Conservation (phyloP, 495 filamentous ascomycete species). For the Daldinia concentrica region DNA sequence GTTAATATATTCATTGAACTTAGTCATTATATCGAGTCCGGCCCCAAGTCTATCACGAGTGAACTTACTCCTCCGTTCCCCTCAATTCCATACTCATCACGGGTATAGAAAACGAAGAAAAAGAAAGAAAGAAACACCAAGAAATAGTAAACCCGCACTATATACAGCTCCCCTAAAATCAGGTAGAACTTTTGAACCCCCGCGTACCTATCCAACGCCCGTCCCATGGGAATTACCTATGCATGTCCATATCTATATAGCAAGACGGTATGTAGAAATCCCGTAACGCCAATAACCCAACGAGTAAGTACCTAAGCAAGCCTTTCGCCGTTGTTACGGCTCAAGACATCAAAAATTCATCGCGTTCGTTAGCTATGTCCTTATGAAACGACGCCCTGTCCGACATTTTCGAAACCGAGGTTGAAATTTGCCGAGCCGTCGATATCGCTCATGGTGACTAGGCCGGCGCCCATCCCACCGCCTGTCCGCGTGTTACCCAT, state of each 20-base stretch:
- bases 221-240: conserved; percentile 4
- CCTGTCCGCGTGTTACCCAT: conserved; percentile 19
- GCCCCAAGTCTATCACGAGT: conserved; percentile 24
- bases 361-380: conserved; percentile 22
- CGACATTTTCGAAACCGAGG: conserved; percentile 24
- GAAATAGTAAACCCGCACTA: not conserved
- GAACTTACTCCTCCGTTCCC: conserved; percentile 2
- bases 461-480: conserved; percentile 9
- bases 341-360: conserved; percentile 2
- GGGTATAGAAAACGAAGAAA: conserved; percentile 35
- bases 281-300: conserved; percentile 16
- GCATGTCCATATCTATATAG: conserved; percentile 19
- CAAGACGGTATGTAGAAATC: conserved; percentile 5
- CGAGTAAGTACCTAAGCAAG: not conserved
- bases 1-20: conserved; percentile 32
- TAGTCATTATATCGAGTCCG: conserved; percentile 21
- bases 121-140: conserved; percentile 1
- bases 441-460: conserved; percentile 39
- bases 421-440: conserved; percentile 37
- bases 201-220: conserved; percentile 14
- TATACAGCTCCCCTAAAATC: conserved; percentile 8
- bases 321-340: not conserved
- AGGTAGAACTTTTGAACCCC: conserved; percentile 9
- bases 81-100: conserved; percentile 32
- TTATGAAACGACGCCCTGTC: conserved; percentile 17